These are phyloP conservation scores for Salvia splendens DNA, from an alignment of 257 asterid genomes.

Conservation along the genomic window DNA sequence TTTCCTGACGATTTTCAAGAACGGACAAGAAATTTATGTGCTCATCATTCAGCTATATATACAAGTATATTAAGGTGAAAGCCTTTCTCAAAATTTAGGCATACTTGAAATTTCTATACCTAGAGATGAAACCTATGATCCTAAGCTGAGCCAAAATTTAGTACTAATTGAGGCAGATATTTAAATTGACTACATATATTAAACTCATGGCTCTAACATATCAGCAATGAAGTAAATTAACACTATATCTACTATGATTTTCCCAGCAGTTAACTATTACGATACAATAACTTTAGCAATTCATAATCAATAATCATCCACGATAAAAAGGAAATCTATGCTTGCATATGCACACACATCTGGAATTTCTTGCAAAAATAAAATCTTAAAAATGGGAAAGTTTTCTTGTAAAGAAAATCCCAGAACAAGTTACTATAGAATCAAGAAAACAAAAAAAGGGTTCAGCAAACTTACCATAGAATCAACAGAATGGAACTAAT, in stretches of 20 bases:
- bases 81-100: conserved; percentile 6
- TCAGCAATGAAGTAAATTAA: too few species aligned
- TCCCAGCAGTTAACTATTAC: conserved; percentile 26
- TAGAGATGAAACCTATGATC: background rate
- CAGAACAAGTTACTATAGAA: background rate
- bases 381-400: conserved; percentile 3
- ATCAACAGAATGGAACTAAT: conserved; percentile 45
- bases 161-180: background rate
- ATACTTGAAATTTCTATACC: background rate
- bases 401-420: background rate
- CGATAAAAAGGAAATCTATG: conserved; percentile 33
- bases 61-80: background rate
- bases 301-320: conserved; percentile 1
- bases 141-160: conserved; percentile 18
- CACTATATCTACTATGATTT: background rate
- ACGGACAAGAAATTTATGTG: background rate
- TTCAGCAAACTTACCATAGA: conserved; percentile 43
- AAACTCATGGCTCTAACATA: background rate
- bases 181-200: conserved; percentile 8
- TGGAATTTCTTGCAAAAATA: conserved; percentile 15
- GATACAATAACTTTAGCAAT: background rate
- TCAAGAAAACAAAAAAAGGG: conserved; percentile 5
- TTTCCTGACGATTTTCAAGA: background rate
- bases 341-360: background rate
- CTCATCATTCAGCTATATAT: background rate